Percentiles rank a stretch among this genome's conserved stretches.
Evolutionary conservation across 768 basidiomycete species (phyloP).

Genomic region (Suillus fuscotomentosus): DNA sequence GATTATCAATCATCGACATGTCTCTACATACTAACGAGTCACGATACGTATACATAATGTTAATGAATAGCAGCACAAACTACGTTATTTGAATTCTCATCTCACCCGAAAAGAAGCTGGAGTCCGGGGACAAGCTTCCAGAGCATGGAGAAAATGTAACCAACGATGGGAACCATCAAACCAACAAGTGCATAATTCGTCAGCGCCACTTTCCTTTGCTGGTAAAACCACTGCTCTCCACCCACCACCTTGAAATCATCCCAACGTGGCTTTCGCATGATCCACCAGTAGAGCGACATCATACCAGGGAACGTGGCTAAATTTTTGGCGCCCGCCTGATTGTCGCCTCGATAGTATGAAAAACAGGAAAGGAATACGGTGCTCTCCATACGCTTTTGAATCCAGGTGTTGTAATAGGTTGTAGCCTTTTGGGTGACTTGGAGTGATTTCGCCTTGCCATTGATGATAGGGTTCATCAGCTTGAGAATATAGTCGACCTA

Average conservation of each 20-base stretch:
- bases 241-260: conserved; percentile 40
- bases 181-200: conserved; percentile 24
- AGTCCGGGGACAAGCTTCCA: neutral
- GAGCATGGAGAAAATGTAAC: neutral
- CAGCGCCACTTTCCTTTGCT: conserved; percentile 22
- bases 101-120: neutral
- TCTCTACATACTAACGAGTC: neutral
- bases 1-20: neutral
- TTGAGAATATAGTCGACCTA: conserved; percentile 51
- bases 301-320: conserved; percentile 55
- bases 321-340: conserved; percentile 32
- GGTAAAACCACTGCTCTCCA: conserved; percentile 35
- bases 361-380: conserved; percentile 55
- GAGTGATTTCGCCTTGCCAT: conserved; percentile 47
- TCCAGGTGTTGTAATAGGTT: conserved; percentile 49
- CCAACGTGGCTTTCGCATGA: conserved; percentile 42
- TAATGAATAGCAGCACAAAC: neutral
- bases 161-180: conserved; percentile 9
- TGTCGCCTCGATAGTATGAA: conserved; percentile 48
- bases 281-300: conserved; percentile 52
- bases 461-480: conserved; percentile 51
- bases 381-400: conserved; percentile 44
- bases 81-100: neutral
- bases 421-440: conserved; percentile 47
- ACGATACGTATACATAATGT: neutral